Evolutionary conservation across 495 filamentous ascomycete genomes (phyloP), one percentile per base, ranked within the genome.

Genomic region (Opeltia flavorubescens): DNA sequence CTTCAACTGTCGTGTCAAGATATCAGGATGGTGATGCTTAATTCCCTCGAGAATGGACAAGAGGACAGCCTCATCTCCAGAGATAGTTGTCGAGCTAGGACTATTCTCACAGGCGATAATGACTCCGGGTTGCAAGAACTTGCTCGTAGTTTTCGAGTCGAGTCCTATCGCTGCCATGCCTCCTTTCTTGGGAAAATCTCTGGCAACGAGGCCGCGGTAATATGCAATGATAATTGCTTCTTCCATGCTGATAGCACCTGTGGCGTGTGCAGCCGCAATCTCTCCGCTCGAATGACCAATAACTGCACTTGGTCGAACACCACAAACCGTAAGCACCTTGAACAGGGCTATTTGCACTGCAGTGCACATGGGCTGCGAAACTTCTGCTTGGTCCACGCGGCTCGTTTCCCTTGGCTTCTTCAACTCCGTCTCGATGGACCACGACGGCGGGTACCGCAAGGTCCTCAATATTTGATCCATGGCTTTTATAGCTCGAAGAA

Each of bases 211-310:
- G 4, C 67, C 68, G 4, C 69, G 55, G 38, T 61, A 64, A 29
- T 67, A 72, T 5, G 66, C 61, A 25, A 60, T 30, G 1, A 44
- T 52, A 23, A 66, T 65, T 0, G 69, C 63, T 27, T 59, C 58
- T 13, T 59, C 52, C 17, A 64, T 55, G 0, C 64, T 64, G 13
- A 80, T 44, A 2, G 57, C 59, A 9, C 70, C 76, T 4, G 75
- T 66, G 18, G 75, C 72, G 55, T 78, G 81, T 0, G 78, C 76
- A 7, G 76, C 75, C 2, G 68, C 75, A 27, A 83, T 78, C 55
- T 83, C 79, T 13, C 79, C 79, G 3, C 67, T 74, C 0, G 78
- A 81, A 57, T 83, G 78, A 4, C 79, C 79, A 12, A 75, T 54
- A 1, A 77, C 74, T 1, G 67, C 25, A 18, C 43, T 12, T 11